Evolutionary conservation across 2,329 filamentous ascomycete genomes (phyloP), one percentile per base, ranked within the genome.

Genomic region (Geosmithia flava): DNA sequence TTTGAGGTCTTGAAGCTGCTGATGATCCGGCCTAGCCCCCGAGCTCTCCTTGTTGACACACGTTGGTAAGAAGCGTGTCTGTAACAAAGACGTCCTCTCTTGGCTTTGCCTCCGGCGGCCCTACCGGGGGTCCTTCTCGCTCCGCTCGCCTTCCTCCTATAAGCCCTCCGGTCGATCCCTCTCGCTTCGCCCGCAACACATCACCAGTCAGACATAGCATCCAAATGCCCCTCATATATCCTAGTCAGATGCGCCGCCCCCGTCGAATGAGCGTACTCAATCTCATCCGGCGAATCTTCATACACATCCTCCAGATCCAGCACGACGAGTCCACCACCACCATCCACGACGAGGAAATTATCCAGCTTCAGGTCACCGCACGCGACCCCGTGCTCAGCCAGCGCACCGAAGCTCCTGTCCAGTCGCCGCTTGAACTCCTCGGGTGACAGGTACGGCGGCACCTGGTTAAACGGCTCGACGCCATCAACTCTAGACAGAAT

Each of bases 311-410:
- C 48, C 19, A 50, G 27, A 39, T 51, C 51, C 20, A 53, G 10
- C 42, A 53, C 20, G 7, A 50, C 16, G 15, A 53, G 47, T 29
- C 43, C 42, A n/a, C 50, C 48, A 47, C n/a, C n/a, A n/a, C n/a
- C n/a, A n/a, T 51, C n/a, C n/a, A 53, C 40, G n/a, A 53, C 30
- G 8, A 51, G 45, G 45, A 46, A 49, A 42, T 53, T 53, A 23
- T 52, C 52, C 6, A 48, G 44, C 29, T 53, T 53, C 2, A 40
- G 46, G 23, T 53, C 51, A 19, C 43, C 51, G 41, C 51, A 44
- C 15, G 27, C 40, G 5, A 53, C 30, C 17, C 40, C 45, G 44
- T 47, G 44, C 1, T 17, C 13, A 3, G 37, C 30, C 17, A 53
- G 48, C 20, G 44, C 30, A 16, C 17, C 3, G 44, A 19, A 49